Percentiles rank a stretch among this genome's conserved stretches.
Conservation (phyloP, 345 rosid species). For the Hibiscus mutabilis region DNA sequence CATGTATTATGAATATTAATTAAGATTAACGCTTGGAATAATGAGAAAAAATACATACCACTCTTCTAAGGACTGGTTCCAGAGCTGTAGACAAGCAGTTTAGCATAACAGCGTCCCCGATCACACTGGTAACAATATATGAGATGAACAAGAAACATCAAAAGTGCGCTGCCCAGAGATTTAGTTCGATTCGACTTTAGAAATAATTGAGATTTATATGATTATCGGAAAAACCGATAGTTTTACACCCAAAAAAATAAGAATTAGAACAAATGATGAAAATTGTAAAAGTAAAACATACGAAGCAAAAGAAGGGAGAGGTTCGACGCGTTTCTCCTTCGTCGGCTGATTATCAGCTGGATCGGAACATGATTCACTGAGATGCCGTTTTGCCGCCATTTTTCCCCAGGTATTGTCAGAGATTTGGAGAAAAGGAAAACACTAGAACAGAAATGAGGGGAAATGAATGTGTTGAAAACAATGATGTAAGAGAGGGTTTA, state of each 20-base stretch:
- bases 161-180: too few species aligned
- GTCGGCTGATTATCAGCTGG: slow-evolving; percentile 25
- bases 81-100: slow-evolving; percentile 45
- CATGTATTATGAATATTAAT: not conserved
- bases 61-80: slow-evolving; percentile 76
- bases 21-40: too few species aligned
- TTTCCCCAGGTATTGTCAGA: not conserved
- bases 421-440: not conserved
- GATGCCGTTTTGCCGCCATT: slow-evolving; percentile 66
- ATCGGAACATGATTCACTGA: slow-evolving; percentile 34
- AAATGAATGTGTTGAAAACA: not conserved
- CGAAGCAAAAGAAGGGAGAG: slow-evolving; percentile 61
- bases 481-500: not conserved
- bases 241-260: not conserved
- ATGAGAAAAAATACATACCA: slow-evolving; percentile 40
- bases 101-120: slow-evolving; percentile 44
- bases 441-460: not conserved
- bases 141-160: not conserved
- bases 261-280: not conserved
- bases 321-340: slow-evolving; percentile 43
- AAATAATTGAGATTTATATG: too few species aligned
- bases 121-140: slow-evolving; percentile 35
- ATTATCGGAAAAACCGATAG: too few species aligned
- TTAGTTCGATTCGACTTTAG: too few species aligned
- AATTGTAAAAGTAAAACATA: slow-evolving; percentile 30